Base-by-base conservation (phyloP, 2,329 filamentous ascomycete species). In the Penicillium palitans region DNA sequence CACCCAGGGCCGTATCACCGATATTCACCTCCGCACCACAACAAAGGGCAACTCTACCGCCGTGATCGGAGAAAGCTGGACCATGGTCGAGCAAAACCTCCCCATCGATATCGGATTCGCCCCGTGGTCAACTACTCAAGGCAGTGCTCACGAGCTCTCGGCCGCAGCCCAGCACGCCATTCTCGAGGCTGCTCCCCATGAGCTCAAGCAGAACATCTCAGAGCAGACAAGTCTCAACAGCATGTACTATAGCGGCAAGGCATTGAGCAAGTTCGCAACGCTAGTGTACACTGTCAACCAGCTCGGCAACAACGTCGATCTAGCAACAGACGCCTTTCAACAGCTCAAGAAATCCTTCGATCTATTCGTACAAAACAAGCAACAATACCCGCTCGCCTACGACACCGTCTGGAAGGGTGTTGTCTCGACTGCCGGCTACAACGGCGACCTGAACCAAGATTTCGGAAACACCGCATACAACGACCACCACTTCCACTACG, bases 171-270 rank as follows among this genome's bases (percentile, higher is more conserved):
- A 87, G 64, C 72, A 80, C 2, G 77, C 79, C 2, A 88, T 96
- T 56, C 77, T 79, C 37, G 78, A 82, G 1, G 80, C 87, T 9
- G 89, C 91, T 1, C 79, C 82, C n/a, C 83, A 81, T 21, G 95
- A 99, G 72, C 78, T 96, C 0, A 83, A 84, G 0, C 88, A 95
- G 74, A 83, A 92, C 70, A 90, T 97, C 74, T 74, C 80, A n/a
- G 78, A 79, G 0, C 88, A 95, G 69, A 86, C 86, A 6, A 85
- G 95, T 62, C 79, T 90, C 37, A 84, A 93, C 71, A 96, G 91
- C 39, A 93, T 96, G 86, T 98, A 98, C 75, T 97, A 89, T 74
- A 90, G 90, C 66, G 95, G 95, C 66, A 98, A 93, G 80, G 89
- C 86, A 1, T 77, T 95, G 19, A 88, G 87, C 61, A 93, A 93